Evolutionary conservation across 2,329 filamentous ascomycete species (phyloP), one percentile per base, ranked within the genome.

Genomic region (Colletotrichum orbiculare): DNA sequence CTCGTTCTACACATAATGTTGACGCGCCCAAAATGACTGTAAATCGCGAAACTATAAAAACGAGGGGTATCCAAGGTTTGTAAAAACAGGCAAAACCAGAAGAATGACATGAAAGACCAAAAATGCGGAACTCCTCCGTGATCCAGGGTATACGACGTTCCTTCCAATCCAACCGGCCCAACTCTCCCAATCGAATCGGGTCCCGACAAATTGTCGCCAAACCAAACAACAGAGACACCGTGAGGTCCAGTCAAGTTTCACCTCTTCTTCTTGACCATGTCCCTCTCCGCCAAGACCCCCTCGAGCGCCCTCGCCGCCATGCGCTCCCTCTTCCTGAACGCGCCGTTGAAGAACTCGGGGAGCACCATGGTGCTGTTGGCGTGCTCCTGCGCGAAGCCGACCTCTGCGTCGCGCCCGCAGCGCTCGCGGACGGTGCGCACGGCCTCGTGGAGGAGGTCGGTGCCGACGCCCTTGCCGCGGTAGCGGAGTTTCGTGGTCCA

Each of bases 401-500:
- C 81, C 63, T 88, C 83, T 2, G 86, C 87, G 39, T 87, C 88
- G 64, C 86, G 86, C 46, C 92, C 91, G 63, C 90, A 90, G 72
- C 85, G 86, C 76, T 89, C 88, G 70, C 86, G 85, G 65, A 91
- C 90, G 59, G 90, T 75, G 61, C 83, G 83, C 2, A 94, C 88
- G 2, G 91, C 92, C 70, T 92, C 90, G 69, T 90, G 86, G 52
- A 97, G 81, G 71, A 97, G 78, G 38, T 89, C 89, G 45, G 81
- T 83, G 3, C 93, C 94, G 33, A 96, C 82, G 0, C 93, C 93
- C 67, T 87, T 87, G 38, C 86, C 82, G 34, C 94, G 85, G 75
- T 93, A 93, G 69, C 83, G 82, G 54, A 89, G 78, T 73, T 84
- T 84, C 2, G 93, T 92, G 2, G 93, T 95, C 93, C 94, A 97